phyloP scores from a whole-genome alignment of 2,329 filamentous ascomycete genomes.

The Harringtonia aguacate region DNA sequence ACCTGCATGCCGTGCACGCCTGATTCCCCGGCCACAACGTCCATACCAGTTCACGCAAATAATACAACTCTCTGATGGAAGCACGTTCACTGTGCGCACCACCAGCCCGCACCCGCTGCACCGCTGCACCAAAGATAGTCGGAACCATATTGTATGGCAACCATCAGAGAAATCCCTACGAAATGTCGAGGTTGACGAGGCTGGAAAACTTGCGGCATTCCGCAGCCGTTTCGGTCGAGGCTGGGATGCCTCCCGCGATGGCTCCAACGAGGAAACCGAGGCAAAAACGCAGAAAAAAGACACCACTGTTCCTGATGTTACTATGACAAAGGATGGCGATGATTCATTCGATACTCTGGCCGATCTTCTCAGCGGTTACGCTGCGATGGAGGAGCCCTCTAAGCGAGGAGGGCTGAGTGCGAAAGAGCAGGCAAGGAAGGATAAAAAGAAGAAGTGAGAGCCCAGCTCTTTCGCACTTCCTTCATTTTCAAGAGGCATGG shows the following conservation, averaged over 20 bases:
- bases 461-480: too few relatives aligned
- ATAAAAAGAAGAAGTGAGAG: slow-evolving; percentile 36
- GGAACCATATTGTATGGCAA: slow-evolving; percentile 88
- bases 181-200: slow-evolving; percentile 92
- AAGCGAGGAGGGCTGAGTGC: slow-evolving; percentile 27
- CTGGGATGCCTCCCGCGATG: slow-evolving; percentile 54
- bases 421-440: slow-evolving; percentile 25
- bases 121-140: slow-evolving; percentile 64
- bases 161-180: slow-evolving; percentile 68
- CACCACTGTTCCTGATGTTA: not conserved
- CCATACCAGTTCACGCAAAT: slow-evolving; percentile 98
- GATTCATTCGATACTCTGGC: slow-evolving; percentile 27
- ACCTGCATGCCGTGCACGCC: slow-evolving; percentile 62
- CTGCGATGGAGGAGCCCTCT: slow-evolving; percentile 25
- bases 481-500: too few relatives aligned
- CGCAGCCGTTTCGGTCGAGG: slow-evolving; percentile 70
- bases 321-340: slow-evolving; percentile 9
- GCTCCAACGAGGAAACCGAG: slow-evolving; percentile 7
- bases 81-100: slow-evolving; percentile 69
- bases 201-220: slow-evolving; percentile 79
- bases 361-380: slow-evolving; percentile 43
- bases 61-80: slow-evolving; percentile 83
- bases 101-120: slow-evolving; percentile 57
- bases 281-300: slow-evolving; percentile 7
- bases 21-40: slow-evolving; percentile 77